Evolutionary conservation across 805 yeast species (phyloP), one percentile per base, ranked within the genome.

Genomic region (Barnettozyma pratensis): DNA sequence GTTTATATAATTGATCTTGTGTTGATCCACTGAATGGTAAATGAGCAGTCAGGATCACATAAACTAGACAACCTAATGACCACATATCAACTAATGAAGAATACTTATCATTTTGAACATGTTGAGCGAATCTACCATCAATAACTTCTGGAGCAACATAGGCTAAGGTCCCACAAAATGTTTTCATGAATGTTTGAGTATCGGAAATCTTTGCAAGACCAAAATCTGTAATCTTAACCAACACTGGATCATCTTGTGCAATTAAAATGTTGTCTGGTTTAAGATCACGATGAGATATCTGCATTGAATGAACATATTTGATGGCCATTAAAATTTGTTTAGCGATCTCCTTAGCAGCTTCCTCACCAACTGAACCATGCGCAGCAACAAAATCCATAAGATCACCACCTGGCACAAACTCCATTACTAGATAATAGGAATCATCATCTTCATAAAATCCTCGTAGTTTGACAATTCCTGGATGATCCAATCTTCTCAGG

Each of bases 161-260:
- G 2, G 98, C 97, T 54, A 94, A 66, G 0, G 99, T 94, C 1
- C 99, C 99, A 69, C 99, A 94, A 59, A 94, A 94, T 0, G 99
- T 92, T 64, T 89, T 91, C 86, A 94, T 84, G 53, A 86, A 81
- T 2, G 96, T 81, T 8, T 90, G 85, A 46, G 81, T 82, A 49
- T 85, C 94, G 53, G 90, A 82, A 29, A 89, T 82, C 66, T 94
- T 94, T 0, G 99, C 99, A 41, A 94, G 72, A 0, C 99, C 99
- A 69, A 94, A 94, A 68, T 94, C 99, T 4, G 97, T 87, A 37
- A 94, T 87, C 62, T 94, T 94, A n/a, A 94, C 84, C 14, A 81
- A 65, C 5, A 91, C 94, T 0, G 97, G 98, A 60, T 88, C 94
- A 61, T 89, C 96, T 60, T 83, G 86, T 59, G 88, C 89, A 48